Base-by-base conservation (phyloP, 768 basidiomycete genomes). In the Dictyophora rubrovolvata region DNA sequence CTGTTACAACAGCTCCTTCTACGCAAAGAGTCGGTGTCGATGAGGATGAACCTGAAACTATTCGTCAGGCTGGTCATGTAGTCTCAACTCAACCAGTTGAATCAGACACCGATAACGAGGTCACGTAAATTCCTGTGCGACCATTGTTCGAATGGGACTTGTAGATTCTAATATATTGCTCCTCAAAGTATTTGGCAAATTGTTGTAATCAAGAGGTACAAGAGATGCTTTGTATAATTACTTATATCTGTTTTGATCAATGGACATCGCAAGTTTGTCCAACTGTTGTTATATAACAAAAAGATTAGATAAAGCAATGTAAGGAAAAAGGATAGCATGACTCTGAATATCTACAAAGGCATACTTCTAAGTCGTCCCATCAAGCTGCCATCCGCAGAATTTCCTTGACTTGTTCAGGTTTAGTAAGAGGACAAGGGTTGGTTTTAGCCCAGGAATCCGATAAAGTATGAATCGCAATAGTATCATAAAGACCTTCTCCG, bases 391-490 rank as follows among this genome's bases (percentile, higher is more conserved):
- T 51, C 18, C 18, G 11, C 11, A 58, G 48, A 34, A 58, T 50
- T 9, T 58, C 56, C 16, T 49, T 33, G 20, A 58, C 48, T 28
- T 58, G 56, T 21, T 58, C 56, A 17, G 34, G 48, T 20, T n/a
- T 17, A 28, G 16, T 12, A 22, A 58, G 23, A 21, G 20, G 20
- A 28, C 56, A 47, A 10, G 56, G 56, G 48, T 58, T 58, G 12
- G 56, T 58, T 22, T 21, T 22, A 1, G 18, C 34, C 56, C 46
- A 58, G 12, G 51, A 6, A 20, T 58, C 56, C 5, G 48, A 33
- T 49, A 58, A 58, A 12, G 56, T 49, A 51, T 58, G 22, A 18
- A 35, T 42, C n/a, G 56, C 56, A 28, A 58, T 51, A 1, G 21
- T 33, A 51, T 58, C 48, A 5, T 49, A 20, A 21, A 49, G 56